Conservation (phyloP, 768 basidiomycete genomes). For the Russula lepida region DNA sequence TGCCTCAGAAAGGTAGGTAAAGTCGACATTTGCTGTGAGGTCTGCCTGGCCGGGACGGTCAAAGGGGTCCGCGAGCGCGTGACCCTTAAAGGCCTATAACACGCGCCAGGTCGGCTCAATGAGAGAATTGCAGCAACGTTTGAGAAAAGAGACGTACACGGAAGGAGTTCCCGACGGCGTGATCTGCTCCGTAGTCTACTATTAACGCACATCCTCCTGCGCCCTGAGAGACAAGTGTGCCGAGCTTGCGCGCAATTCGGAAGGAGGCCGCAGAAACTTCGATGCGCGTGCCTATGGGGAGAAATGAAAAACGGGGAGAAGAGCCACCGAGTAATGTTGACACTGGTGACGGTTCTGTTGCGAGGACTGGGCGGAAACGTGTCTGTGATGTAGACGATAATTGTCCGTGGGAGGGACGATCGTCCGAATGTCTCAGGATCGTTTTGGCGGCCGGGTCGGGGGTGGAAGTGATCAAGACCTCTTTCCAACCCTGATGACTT, state of each 20-base stretch:
- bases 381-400: slow-evolving; percentile 17
- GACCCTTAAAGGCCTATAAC: slow-evolving; percentile 78
- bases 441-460: slow-evolving; percentile 34
- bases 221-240: slow-evolving; percentile 37
- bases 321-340: slow-evolving; percentile 51
- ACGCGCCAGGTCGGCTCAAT: not conserved
- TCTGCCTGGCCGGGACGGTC: slow-evolving; percentile 81
- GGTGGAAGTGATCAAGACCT: slow-evolving; percentile 58
- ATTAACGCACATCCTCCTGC: slow-evolving; percentile 51
- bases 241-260: slow-evolving; percentile 58
- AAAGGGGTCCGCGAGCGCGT: slow-evolving; percentile 80
- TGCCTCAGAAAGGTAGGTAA: slow-evolving; percentile 77
- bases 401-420: slow-evolving; percentile 2
- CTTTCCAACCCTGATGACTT: slow-evolving; percentile 74
- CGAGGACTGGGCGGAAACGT: slow-evolving; percentile 57
- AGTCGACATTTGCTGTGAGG: slow-evolving; percentile 95
- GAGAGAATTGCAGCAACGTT: not conserved
- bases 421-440: slow-evolving; percentile 21
- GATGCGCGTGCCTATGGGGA: slow-evolving; percentile 64
- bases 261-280: slow-evolving; percentile 75
- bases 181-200: slow-evolving; percentile 81
- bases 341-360: slow-evolving; percentile 45
- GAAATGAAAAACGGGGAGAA: slow-evolving; percentile 57
- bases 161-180: slow-evolving; percentile 64
- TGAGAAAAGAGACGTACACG: slow-evolving; percentile 46